A percentile compares a stretch with the other conserved stretches of the same genome.
Evolutionary conservation across 2,329 filamentous ascomycete genomes (phyloP).

Genomic region (Colletotrichum sp.): DNA sequence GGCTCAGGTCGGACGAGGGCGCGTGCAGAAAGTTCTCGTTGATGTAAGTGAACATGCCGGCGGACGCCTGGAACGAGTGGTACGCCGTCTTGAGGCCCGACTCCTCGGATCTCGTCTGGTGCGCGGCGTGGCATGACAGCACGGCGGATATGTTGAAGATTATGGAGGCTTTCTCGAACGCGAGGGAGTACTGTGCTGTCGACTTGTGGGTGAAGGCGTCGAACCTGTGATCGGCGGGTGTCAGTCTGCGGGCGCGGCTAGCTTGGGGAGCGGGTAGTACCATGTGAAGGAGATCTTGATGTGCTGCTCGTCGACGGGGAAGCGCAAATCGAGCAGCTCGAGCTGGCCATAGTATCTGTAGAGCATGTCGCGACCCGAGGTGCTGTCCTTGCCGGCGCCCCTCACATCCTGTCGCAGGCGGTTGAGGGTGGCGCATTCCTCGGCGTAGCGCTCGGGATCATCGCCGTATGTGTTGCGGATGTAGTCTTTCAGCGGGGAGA

Average conservation of each 20-base stretch:
- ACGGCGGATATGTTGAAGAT: constrained; percentile 99
- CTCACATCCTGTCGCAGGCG: constrained; percentile 97
- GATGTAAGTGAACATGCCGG: constrained; percentile 99
- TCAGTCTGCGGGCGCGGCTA: background rate
- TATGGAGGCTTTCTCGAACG: constrained; percentile 98
- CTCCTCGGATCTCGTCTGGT: constrained; percentile 92
- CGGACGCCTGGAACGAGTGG: constrained; percentile 96
- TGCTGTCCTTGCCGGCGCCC: constrained; percentile 95
- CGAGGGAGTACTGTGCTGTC: constrained; percentile 95
- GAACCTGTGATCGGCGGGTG: constrained; percentile 66
- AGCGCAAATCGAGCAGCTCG: constrained; percentile 90
- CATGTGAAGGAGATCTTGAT: constrained; percentile 99
- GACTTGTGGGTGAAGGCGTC: constrained; percentile 99
- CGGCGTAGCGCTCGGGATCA: constrained; percentile 92
- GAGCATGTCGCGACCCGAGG: constrained; percentile 87
- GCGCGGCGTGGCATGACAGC: constrained; percentile 91
- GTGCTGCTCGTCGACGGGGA: constrained; percentile 97
- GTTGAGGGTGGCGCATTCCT: constrained; percentile 95
- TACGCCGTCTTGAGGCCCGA: constrained; percentile 94
- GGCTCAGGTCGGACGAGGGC: constrained; percentile 92
- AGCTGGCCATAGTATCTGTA: constrained; percentile 98
- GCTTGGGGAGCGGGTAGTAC: constrained; percentile 54
- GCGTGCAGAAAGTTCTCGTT: constrained; percentile 99
- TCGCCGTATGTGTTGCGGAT: constrained; percentile 95
- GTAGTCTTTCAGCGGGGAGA: constrained; percentile 88